Base-by-base conservation (phyloP, 768 basidiomycete species). In the Tylopilus cervinicoccineus region DNA sequence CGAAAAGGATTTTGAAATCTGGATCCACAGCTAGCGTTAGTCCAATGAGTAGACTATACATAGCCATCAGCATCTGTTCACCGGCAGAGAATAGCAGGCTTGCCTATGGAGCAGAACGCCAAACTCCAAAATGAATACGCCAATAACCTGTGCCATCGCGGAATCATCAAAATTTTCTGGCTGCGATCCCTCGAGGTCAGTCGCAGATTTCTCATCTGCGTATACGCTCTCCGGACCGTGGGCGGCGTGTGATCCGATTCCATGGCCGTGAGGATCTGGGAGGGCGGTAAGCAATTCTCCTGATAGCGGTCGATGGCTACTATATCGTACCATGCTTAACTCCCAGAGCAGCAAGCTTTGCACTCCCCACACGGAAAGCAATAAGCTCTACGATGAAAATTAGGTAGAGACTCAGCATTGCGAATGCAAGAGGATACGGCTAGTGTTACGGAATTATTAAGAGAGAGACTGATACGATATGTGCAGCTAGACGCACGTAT, bases 81-180 rank as follows among this genome's bases (percentile, higher is more conserved):
- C 28, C 9, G 17, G 0, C 9, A 20, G 28, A 31, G 12, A 43
- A 26, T 36, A 27, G 31, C 10, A 7, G 22, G 3, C 38, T 24
- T 45, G 79, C 83, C 85, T 88, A 61, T 94, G 93, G 27, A 97
- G 67, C 6, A 92, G 65, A 26, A 97, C 91, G 57, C 95, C 95
- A 58, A 96, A 95, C 63, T 99, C 95, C 39, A 99, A 74, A 49
- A 97, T 93, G 28, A 80, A 90, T 39, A 99, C 77, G 13, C 93
- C 93, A 39, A 96, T 75, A 31, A 93, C 67, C 64, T 94, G 92
- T 3, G 89, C 83, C 9, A 71, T 47, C 3, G 78, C 68, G 17
- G 71, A 70, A 32, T 82, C 76, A 40, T 73, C 66, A 4, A 66
- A 60, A 27, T 56, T 39, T 8, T 16, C 36, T 24, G 46, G 27